A percentile compares a stretch with the other conserved stretches of the same genome.
Conservation (phyloP, 257 asterid genomes). For the Galeopsis tetrahit region DNA sequence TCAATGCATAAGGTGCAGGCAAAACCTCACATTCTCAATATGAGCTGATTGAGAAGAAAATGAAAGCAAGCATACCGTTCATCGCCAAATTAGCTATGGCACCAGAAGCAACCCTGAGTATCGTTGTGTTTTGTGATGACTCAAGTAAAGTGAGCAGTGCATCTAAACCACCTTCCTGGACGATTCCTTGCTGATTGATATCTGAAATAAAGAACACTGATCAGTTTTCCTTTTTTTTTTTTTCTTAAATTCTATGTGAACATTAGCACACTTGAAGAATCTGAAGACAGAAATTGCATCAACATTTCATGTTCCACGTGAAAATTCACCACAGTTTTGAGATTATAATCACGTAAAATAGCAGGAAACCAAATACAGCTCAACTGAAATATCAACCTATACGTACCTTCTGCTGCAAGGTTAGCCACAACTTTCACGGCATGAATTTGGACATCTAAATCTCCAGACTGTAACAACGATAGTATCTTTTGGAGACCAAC, state of each 20-base stretch:
- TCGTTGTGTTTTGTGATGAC: constrained; percentile 75
- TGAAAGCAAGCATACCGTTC: constrained; percentile 59
- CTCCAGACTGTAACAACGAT: constrained; percentile 70
- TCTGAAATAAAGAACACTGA: constrained; percentile 52
- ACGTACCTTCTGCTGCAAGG: constrained; percentile 94
- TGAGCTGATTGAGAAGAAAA: constrained; percentile 24
- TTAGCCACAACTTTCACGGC: constrained; percentile 98
- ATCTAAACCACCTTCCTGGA: constrained; percentile 88
- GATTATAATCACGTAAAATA: neutral
- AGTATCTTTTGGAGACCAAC: constrained; percentile 93
- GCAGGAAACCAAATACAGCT: neutral
- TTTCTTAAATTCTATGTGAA: constrained; percentile 3
- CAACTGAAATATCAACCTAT: constrained; percentile 19
- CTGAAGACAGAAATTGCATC: neutral
- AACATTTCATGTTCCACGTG: neutral
- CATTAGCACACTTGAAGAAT: neutral
- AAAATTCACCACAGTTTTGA: neutral
- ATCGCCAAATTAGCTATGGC: constrained; percentile 96
- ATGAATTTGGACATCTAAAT: constrained; percentile 84
- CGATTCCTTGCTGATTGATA: constrained; percentile 79
- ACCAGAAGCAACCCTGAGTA: constrained; percentile 94
- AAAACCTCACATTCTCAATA: constrained; percentile 12
- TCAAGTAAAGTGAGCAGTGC: constrained; percentile 77
- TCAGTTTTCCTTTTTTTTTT: neutral
- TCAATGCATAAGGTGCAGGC: neutral